Base-by-base conservation (phyloP, 2,329 filamentous ascomycete genomes). In the Penicillium sp. region DNA sequence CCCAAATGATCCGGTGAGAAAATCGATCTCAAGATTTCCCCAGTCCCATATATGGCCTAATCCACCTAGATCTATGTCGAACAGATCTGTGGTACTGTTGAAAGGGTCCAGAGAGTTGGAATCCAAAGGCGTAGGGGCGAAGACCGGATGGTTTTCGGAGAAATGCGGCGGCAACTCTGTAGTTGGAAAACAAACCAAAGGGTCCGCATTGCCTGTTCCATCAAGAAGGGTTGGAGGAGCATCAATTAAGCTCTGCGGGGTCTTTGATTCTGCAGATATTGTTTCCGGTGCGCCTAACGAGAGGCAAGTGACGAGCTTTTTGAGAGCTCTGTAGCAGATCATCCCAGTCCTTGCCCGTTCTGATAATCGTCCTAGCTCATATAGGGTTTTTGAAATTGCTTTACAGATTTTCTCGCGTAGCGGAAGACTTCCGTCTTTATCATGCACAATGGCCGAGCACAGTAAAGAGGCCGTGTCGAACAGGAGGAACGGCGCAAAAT, bases 401-500 rank as follows among this genome's bases (percentile, higher is more conserved):
- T 75, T 67, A 23, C 81, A 66, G 17, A 82, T 73, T 17, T 81
- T 76, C 1, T 78, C 72, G 13, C 80, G 79, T 13, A 75, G 75
- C 5, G 78, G 77, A 3, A 85, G 71, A 13, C 70, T 73, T 19
- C 70, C 66, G 31, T 80, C 73, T n/a, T 73, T 68, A 61, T 86
- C 84, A 62, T 85, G 83, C 5, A 84, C 76, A 7, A 86, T 73
- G 3, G 83, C 80, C 0, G 83, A 85, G 71, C 82, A 85, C 5
- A 85, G 69, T 19, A 83, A 73, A 0, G 83, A 81, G 0, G 82
- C 78, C 0, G 81, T 83, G 63, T 86, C 82, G 51, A 86, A 86
- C 35, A 84, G 79, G 48, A 76, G 75, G 60, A 85, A 85, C 0
- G 83, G 72, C 6, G 83, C 78, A 56, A 82, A 78, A 64, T 84